Base-by-base conservation (phyloP, 106 monocot species). In the Gastrodia elata region DNA sequence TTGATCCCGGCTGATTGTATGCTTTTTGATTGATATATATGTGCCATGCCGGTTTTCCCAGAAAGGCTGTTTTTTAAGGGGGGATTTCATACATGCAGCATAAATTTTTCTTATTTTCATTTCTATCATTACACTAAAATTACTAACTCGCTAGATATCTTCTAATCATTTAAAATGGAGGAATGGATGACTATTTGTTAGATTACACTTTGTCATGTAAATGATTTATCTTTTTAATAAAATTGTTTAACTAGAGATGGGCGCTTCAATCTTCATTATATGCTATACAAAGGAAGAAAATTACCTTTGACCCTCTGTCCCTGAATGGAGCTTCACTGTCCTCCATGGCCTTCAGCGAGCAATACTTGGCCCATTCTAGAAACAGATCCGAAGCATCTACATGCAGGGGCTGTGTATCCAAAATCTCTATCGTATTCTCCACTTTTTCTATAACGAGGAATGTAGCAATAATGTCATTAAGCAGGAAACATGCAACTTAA, bases 351-450 rank as follows among this genome's bases (percentile, higher is more conserved):
- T 69, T 69, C 26, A 69, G 40, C 10, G 69, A 69, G 40, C 69
- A 69, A 40, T 69, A 69, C 26, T 69, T 69, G 10, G 69, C 69
- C 69, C 69, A 69, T 69, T 69, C 69, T 69, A 40, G n/a, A 13
- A 69, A 69, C 6, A 69, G 26, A 24, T 69, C 69, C 10, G 40
- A 25, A 69, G 40, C 69, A 69, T 40, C 40, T 69, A 69, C 41
- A 25, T 40, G 39, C 40, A 69, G 10, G 40, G 69, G 69, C 35
- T 69, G 69, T 41, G 69, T 22, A 26, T 69, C 69, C 18, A 35
- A 25, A 39, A 69, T 1, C 69, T 39, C 69, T 14, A 69, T 35
- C 40, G 41, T 26, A 40, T 26, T 26, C 26, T 2, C 69, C 69
- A 40, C 69, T 26, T 69, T 69, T 26, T 69, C 40, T 41, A 22